Conservation (phyloP, 768 basidiomycete genomes). For the Inosperma sp. region DNA sequence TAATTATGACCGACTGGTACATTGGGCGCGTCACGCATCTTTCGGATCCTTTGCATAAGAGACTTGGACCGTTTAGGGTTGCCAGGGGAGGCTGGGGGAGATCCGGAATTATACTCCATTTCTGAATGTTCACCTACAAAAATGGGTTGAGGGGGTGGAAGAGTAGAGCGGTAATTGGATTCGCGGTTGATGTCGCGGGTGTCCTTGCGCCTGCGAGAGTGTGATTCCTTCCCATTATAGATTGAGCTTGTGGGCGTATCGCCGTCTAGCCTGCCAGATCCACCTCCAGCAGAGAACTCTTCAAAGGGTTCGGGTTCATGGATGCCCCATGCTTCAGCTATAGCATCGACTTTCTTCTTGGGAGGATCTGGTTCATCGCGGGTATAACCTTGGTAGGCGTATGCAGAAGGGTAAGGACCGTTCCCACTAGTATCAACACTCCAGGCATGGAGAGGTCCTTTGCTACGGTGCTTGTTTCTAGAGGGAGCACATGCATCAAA, state of each 20-base stretch:
- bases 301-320: constrained; percentile 90
- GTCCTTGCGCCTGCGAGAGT: constrained; percentile 31
- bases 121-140: constrained; percentile 55
- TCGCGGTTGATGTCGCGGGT: constrained; percentile 32
- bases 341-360: constrained; percentile 84
- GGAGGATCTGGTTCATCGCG: constrained; percentile 54
- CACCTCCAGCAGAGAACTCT: constrained; percentile 83
- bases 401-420: constrained; percentile 52
- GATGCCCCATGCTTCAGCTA: constrained; percentile 91
- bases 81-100: constrained; percentile 40
- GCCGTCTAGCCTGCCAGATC: constrained; percentile 42
- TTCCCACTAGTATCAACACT: constrained; percentile 36
- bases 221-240: constrained; percentile 58
- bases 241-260: constrained; percentile 66
- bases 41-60: constrained; percentile 83
- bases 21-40: constrained; percentile 83
- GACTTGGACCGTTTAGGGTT: constrained; percentile 72
- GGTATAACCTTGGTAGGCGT: constrained; percentile 44
- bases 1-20: constrained; percentile 59
- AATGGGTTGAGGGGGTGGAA: constrained; percentile 83
- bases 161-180: constrained; percentile 44
- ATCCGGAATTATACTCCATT: constrained; percentile 33
- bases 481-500: constrained; percentile 91
- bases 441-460: constrained; percentile 85
- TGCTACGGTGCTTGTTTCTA: constrained; percentile 73